Evolutionary conservation across 306 rosid genomes (phyloP).

Genomic region (Corylus avellana): DNA sequence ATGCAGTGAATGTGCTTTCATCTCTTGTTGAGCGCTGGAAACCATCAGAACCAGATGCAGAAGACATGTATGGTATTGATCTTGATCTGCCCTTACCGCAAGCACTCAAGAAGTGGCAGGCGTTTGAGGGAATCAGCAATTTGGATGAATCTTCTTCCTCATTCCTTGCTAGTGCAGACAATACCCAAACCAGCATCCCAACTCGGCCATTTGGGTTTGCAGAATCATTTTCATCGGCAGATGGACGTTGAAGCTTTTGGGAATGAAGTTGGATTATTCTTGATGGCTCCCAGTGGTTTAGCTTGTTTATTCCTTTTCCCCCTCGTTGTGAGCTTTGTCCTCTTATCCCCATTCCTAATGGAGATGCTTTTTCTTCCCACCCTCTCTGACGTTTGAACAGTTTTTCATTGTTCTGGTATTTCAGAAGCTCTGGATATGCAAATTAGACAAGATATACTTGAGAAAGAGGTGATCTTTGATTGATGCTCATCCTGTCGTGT

Average conservation of each 20-base stretch:
- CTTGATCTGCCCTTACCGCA: conserved; percentile 61
- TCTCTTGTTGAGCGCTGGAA: conserved; percentile 82
- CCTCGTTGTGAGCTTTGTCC: conserved; percentile 11
- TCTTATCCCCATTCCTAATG: neutral
- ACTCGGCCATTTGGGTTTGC: conserved; percentile 54
- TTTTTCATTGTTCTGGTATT: conserved; percentile 7
- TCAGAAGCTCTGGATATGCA: conserved; percentile 22
- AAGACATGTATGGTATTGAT: conserved; percentile 54
- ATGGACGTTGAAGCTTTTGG: conserved; percentile 47
- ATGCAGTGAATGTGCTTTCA: conserved; percentile 70
- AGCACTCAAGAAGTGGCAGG: conserved; percentile 72
- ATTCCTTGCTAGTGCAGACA: conserved; percentile 30
- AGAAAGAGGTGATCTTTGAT: neutral
- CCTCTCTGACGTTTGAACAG: neutral
- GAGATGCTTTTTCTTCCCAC: neutral
- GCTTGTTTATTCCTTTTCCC: neutral
- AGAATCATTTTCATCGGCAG: conserved; percentile 44
- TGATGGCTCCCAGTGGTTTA: conserved; percentile 2
- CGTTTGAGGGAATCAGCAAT: conserved; percentile 44
- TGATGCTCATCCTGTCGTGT: conserved; percentile 1
- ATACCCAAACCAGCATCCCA: conserved; percentile 64
- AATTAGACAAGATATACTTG: conserved; percentile 1
- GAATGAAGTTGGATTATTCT: neutral
- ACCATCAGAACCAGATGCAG: conserved; percentile 50
- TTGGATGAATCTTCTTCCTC: conserved; percentile 33